phyloP scores from a whole-genome alignment of 106 monocot genomes.

The Amphibolis antarctica region DNA sequence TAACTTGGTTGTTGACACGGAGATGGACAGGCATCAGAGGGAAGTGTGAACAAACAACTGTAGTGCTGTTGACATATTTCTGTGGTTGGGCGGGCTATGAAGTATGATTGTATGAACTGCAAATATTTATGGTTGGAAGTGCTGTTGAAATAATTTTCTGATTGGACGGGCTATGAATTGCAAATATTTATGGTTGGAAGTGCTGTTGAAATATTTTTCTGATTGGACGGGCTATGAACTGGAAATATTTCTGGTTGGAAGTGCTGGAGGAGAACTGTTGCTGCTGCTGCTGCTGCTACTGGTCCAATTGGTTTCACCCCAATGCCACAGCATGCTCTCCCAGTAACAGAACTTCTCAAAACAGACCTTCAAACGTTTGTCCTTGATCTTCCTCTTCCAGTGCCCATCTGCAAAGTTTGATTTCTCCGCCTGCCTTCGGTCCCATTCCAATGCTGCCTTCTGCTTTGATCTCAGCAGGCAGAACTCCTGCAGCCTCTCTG shows the following conservation, averaged over 20 bases:
- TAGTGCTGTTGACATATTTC: no score
- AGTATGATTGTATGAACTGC: no score
- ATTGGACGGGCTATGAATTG: no score
- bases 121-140: no score
- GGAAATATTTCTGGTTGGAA: background rate
- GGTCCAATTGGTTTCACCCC: slow-evolving; percentile 40
- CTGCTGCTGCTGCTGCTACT: background rate
- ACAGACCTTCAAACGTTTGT: slow-evolving; percentile 39
- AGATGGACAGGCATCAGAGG: background rate
- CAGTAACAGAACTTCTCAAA: slow-evolving; percentile 45
- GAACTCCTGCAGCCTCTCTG: slow-evolving; percentile 31
- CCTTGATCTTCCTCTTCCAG: slow-evolving; percentile 44
- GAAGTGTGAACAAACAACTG: background rate
- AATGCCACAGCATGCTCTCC: slow-evolving; percentile 64
- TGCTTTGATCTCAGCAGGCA: slow-evolving; percentile 47
- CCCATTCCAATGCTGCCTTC: slow-evolving; percentile 67
- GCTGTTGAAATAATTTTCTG: no score
- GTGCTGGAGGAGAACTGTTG: background rate
- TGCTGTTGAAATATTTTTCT: background rate
- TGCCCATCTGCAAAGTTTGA: slow-evolving; percentile 56
- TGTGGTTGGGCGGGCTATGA: no score
- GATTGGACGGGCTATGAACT: background rate
- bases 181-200: no score
- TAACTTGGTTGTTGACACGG: background rate
- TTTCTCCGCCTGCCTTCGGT: slow-evolving; percentile 56